A percentile compares a stretch with the other conserved stretches of the same genome.
These are phyloP conservation scores for Mortierella sp. DNA, from an alignment of 371 early-diverging fungal species.

Conservation along the genomic window DNA sequence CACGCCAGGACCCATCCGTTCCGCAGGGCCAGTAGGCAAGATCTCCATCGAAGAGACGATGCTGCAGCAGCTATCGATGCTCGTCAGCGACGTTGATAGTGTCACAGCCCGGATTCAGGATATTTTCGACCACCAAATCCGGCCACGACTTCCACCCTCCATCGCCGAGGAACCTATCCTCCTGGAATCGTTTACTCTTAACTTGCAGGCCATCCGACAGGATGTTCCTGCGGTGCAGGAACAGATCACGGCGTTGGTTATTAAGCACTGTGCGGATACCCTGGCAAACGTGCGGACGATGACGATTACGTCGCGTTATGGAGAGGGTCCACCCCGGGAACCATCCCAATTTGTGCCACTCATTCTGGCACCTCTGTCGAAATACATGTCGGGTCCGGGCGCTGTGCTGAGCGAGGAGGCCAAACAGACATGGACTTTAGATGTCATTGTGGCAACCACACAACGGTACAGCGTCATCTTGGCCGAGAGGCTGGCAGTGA, in stretches of 20 bases:
- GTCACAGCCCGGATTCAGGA: constrained; percentile 23
- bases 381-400: constrained; percentile 59
- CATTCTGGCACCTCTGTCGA: constrained; percentile 68
- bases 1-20: constrained; percentile 15
- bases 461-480: constrained; percentile 27
- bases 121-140: constrained; percentile 35
- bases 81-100: constrained; percentile 40
- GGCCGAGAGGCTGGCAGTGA: constrained; percentile 19
- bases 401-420: constrained; percentile 17
- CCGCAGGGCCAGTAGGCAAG: constrained; percentile 26
- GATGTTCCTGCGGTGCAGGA: constrained; percentile 61
- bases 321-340: constrained; percentile 63
- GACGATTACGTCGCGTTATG: constrained; percentile 57
- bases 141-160: constrained; percentile 32
- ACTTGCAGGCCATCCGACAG: constrained; percentile 28
- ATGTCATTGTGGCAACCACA: constrained; percentile 40
- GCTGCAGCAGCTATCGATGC: constrained; percentile 44
- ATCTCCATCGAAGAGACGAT: constrained; percentile 29
- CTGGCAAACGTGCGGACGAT: constrained; percentile 66
- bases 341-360: constrained; percentile 74
- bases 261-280: constrained; percentile 67
- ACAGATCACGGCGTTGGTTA: constrained; percentile 64
- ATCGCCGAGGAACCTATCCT: constrained; percentile 44
- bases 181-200: constrained; percentile 34
- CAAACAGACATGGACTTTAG: constrained; percentile 28